Conservation (phyloP, 306 rosid genomes). For the Cucurbita maxima region DNA sequence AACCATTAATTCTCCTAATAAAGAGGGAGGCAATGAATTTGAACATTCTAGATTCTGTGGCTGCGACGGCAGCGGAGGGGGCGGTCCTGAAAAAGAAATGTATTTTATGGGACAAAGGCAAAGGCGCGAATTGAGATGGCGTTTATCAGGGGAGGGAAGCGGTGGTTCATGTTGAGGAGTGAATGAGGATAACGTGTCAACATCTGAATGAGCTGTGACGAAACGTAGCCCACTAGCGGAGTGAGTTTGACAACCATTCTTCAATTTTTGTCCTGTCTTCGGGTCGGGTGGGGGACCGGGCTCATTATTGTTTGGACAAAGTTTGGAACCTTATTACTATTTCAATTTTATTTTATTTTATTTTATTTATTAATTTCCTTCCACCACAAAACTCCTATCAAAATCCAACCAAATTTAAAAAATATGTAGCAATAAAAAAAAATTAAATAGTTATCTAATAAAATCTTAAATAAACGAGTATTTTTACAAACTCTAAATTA, state of each 20-base stretch:
- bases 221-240: neutral
- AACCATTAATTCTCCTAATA: neutral
- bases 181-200: constrained; percentile 1
- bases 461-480: no score
- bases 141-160: neutral
- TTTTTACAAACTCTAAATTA: no score
- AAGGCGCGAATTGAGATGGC: neutral
- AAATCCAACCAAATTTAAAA: neutral
- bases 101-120: neutral
- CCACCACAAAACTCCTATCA: neutral
- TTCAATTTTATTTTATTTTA: neutral
- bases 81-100: neutral
- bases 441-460: no score
- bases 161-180: neutral
- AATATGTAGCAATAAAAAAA: no score
- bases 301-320: neutral
- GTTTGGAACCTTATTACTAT: no score
- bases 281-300: neutral
- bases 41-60: neutral
- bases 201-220: neutral
- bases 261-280: neutral
- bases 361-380: neutral
- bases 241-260: neutral
- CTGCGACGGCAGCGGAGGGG: neutral
- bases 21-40: neutral